Evolutionary conservation across 2,329 filamentous ascomycete species (phyloP), one percentile per base, ranked within the genome.

Genomic region (Fusarium gaditjirri): DNA sequence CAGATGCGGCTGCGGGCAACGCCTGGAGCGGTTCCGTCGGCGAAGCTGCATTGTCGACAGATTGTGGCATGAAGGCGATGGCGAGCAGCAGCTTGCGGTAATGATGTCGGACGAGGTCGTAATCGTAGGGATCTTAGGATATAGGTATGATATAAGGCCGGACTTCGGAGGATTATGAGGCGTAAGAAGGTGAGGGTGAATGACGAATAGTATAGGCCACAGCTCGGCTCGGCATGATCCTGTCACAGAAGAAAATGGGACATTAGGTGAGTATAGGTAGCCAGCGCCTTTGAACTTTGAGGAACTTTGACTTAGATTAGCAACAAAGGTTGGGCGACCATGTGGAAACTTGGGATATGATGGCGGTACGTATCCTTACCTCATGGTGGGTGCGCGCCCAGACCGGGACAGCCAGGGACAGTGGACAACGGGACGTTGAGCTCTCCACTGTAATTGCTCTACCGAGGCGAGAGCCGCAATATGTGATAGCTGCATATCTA

Each of bases 11-110:
- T 78, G 90, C 84, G 78, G 92, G 91, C 81, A 92, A 87, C 77
- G 91, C 88, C 81, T 91, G 90, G 82, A 92, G 88, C 80, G 91
- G 89, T 82, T 91, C 88, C 83, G 89, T 85, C 77, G 89, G 86
- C 80, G 88, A 83, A 53, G 54, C 62, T 78, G 87, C 84, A 84
- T 86, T 89, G 89, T 92, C 85, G 80, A 88, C 85, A 80, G 88
- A 84, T 82, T 90, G 87, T 88, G 90, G 90, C 91, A 93, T 93
- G 84, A 86, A 89, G 82, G 78, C 81, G 80, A 76, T 72, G 74
- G 71, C 59, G 56, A 53, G 53, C 33, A 52, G 63, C 54, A 58
- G 50, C 44, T 70, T 71, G 36, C 25, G 65, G 33, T 58, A 58
- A 63, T 60, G 56, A 61, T 64, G 47, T 68, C 44, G 61, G 54